Conservation (phyloP, 441 rosid species). For the Aleurites moluccanus region DNA sequence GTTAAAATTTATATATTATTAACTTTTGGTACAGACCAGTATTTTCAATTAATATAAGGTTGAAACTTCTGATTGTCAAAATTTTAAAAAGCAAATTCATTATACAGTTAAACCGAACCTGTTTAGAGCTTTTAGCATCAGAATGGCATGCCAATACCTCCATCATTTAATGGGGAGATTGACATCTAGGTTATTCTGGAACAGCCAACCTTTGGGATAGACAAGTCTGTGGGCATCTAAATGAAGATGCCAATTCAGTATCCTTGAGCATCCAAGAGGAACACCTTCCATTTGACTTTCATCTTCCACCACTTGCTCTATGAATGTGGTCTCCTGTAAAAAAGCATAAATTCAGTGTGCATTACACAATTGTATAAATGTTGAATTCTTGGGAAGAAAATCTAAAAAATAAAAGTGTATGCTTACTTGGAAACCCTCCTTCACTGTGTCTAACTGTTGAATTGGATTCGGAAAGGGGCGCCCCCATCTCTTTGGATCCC, state of each 20-base stretch:
- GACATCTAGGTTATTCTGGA: conserved; percentile 66
- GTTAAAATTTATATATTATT: not conserved
- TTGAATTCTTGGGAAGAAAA: not conserved
- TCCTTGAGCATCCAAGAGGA: conserved; percentile 67
- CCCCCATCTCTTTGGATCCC: conserved; percentile 88
- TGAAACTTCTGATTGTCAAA: not conserved
- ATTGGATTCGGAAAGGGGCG: conserved; percentile 48
- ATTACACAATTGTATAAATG: not conserved
- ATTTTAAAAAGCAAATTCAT: not conserved
- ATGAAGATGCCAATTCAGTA: conserved; percentile 97
- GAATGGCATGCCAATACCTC: conserved; percentile 29
- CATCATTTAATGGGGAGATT: conserved; percentile 44
- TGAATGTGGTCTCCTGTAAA: conserved; percentile 82
- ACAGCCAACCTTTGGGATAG: conserved; percentile 79
- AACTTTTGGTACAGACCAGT: not conserved
- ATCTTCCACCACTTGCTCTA: conserved; percentile 88
- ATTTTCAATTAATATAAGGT: not conserved
- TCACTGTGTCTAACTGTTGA: conserved; percentile 76
- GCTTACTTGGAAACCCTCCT: conserved; percentile 93
- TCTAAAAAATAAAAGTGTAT: not conserved
- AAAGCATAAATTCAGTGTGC: conserved; percentile 6
- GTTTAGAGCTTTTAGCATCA: conserved; percentile 18
- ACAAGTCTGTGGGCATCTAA: conserved; percentile 50
- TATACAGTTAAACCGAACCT: conserved; percentile 23
- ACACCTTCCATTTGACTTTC: conserved; percentile 89